Conservation (phyloP, 176 grass and related monocot species). For the Aegilops tauschii region DNA sequence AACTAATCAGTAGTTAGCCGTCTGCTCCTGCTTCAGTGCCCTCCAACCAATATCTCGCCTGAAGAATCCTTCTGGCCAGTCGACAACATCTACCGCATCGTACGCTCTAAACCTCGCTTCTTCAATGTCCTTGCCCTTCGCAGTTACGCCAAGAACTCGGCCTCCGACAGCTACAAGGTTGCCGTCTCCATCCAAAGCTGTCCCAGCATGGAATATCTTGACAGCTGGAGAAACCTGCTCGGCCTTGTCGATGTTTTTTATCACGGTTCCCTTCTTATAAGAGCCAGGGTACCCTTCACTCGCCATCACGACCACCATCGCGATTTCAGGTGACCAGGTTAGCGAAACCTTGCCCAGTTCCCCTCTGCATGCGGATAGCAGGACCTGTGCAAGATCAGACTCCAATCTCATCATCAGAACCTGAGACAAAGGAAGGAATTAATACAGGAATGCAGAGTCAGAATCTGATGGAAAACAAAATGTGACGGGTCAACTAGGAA, state of each 20-base stretch:
- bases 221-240: slow-evolving; percentile 59
- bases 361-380: slow-evolving; percentile 70
- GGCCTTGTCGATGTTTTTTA: slow-evolving; percentile 75
- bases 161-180: slow-evolving; percentile 64
- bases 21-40: slow-evolving; percentile 43
- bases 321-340: slow-evolving; percentile 63
- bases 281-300: slow-evolving; percentile 69
- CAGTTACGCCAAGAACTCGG: slow-evolving; percentile 67
- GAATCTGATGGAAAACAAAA: background rate
- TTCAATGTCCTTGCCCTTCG: slow-evolving; percentile 69
- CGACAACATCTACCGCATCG: slow-evolving; percentile 46
- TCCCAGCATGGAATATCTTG: slow-evolving; percentile 92
- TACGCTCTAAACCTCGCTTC: slow-evolving; percentile 69
- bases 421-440: slow-evolving; percentile 24
- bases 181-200: slow-evolving; percentile 51
- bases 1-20: slow-evolving; percentile 10
- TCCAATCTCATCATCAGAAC: slow-evolving; percentile 89
- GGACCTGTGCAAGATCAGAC: slow-evolving; percentile 65
- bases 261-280: slow-evolving; percentile 72
- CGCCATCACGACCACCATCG: slow-evolving; percentile 86
- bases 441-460: background rate
- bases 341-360: slow-evolving; percentile 57
- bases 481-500: background rate
- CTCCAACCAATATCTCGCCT: slow-evolving; percentile 86
- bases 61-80: slow-evolving; percentile 85